These are phyloP conservation scores for Chaetoscypha palmicola DNA, from an alignment of 2,329 filamentous ascomycete genomes.

Conservation along the genomic window DNA sequence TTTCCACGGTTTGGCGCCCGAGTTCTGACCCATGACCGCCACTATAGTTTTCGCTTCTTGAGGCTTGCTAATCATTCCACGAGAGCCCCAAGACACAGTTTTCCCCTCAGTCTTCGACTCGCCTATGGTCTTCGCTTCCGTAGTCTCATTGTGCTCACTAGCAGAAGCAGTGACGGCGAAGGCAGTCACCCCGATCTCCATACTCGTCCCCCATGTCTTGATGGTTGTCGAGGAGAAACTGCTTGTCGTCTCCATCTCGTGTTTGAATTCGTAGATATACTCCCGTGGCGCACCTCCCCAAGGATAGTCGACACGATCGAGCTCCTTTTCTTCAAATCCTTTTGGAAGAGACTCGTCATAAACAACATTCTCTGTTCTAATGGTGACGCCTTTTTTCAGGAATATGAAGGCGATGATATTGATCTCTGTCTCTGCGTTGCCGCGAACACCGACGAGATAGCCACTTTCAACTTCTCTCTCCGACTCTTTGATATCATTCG, in stretches of 20 bases:
- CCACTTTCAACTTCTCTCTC: background rate
- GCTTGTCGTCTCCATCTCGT: background rate
- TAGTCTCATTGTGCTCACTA: background rate
- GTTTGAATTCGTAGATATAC: background rate
- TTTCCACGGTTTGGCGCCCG: background rate
- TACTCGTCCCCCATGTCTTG: background rate
- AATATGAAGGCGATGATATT: background rate
- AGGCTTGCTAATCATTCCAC: background rate
- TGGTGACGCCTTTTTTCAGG: background rate
- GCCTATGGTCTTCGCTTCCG: background rate
- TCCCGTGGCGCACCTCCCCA: background rate
- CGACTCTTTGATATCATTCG: background rate
- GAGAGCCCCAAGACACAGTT: background rate
- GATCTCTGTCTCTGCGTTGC: background rate
- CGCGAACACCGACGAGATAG: background rate
- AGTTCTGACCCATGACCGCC: background rate
- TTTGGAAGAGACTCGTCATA: background rate
- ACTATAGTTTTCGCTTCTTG: background rate
- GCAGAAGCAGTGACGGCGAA: background rate
- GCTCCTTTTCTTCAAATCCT: background rate
- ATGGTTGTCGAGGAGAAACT: background rate
- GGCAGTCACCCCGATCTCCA: background rate
- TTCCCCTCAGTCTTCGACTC: background rate
- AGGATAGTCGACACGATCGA: background rate
- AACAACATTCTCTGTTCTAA: background rate